phyloP scores from a whole-genome alignment of 208 protist genomes.

The Leishmania turanica region DNA sequence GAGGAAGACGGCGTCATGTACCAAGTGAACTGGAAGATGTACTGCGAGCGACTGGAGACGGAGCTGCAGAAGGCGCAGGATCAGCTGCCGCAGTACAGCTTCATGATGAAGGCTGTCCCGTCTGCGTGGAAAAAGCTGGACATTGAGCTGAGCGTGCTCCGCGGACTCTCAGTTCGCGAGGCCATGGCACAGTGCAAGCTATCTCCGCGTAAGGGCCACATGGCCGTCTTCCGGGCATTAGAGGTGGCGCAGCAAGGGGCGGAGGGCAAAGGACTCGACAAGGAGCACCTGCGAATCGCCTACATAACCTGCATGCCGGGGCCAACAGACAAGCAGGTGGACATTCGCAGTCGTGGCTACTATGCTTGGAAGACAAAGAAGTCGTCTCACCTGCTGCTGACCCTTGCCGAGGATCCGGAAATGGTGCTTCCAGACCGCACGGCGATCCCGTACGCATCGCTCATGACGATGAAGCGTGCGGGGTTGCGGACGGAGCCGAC shows the following conservation, averaged over 20 bases:
- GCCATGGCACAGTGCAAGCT: conserved; percentile 92
- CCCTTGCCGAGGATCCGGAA: conserved; percentile 85
- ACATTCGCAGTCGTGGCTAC: conserved; percentile 87
- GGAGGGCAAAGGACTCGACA: conserved; percentile 87
- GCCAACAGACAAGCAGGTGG: conserved; percentile 91
- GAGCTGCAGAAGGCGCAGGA: conserved; percentile 85
- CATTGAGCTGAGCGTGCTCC: conserved; percentile 84
- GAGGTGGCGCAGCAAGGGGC: conserved; percentile 89
- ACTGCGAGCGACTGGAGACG: conserved; percentile 87
- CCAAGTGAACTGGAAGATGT: conserved; percentile 90
- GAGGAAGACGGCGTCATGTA: conserved; percentile 89
- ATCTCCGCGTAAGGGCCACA: conserved; percentile 85
- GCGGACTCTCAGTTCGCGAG: conserved; percentile 88
- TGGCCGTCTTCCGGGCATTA: conserved; percentile 81
- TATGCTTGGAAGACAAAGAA: conserved; percentile 93
- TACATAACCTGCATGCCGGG: conserved; percentile 85
- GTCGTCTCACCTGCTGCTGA: conserved; percentile 85
- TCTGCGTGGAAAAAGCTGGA: conserved; percentile 93
- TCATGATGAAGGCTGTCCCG: conserved; percentile 86
- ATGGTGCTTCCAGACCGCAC: conserved; percentile 91
- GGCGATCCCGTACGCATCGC: conserved; percentile 83
- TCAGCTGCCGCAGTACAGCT: conserved; percentile 81
- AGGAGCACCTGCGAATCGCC: conserved; percentile 86
- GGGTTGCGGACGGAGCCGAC: conserved; percentile 66
- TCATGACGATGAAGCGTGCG: conserved; percentile 83